phyloP scores from a whole-genome alignment of 2,329 filamentous ascomycete genomes.

The Nemania diffusa region DNA sequence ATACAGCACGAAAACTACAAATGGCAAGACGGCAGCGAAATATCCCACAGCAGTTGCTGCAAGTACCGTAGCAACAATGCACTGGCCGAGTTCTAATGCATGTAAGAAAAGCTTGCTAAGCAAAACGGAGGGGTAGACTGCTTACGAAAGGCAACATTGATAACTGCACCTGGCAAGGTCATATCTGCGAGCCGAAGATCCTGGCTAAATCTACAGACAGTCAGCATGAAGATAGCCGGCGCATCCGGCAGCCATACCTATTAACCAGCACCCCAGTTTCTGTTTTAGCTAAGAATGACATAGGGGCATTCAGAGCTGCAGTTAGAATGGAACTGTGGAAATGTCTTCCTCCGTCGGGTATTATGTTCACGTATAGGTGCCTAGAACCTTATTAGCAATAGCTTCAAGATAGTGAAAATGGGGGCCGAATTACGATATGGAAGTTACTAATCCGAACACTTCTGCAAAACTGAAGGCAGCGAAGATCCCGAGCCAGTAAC shows the following conservation, averaged over 20 bases:
- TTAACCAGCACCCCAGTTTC: constrained; percentile 25
- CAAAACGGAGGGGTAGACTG: background rate
- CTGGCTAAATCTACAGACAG: constrained; percentile 22
- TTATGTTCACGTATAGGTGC: constrained; percentile 19
- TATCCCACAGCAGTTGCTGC: constrained; percentile 20
- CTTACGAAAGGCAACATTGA: constrained; percentile 29
- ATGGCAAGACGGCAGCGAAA: constrained; percentile 16
- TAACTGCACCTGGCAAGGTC: constrained; percentile 24
- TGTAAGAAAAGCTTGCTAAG: background rate
- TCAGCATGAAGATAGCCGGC: background rate
- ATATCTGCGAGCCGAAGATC: constrained; percentile 31
- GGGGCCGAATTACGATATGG: constrained; percentile 17
- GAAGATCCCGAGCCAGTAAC: constrained; percentile 33
- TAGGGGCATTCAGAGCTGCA: constrained; percentile 22
- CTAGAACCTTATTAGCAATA: constrained; percentile 5
- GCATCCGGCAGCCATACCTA: constrained; percentile 15
- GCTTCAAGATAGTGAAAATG: background rate
- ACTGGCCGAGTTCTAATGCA: constrained; percentile 21
- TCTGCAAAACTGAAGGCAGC: constrained; percentile 26
- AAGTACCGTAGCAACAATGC: constrained; percentile 24
- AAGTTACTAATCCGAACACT: constrained; percentile 13
- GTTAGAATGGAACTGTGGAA: constrained; percentile 26
- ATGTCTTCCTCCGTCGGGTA: constrained; percentile 24
- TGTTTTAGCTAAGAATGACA: constrained; percentile 20
- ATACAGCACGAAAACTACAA: constrained; percentile 24